Evolutionary conservation across 805 yeast species (phyloP).

Genomic region (Torulaspora maleeae): DNA sequence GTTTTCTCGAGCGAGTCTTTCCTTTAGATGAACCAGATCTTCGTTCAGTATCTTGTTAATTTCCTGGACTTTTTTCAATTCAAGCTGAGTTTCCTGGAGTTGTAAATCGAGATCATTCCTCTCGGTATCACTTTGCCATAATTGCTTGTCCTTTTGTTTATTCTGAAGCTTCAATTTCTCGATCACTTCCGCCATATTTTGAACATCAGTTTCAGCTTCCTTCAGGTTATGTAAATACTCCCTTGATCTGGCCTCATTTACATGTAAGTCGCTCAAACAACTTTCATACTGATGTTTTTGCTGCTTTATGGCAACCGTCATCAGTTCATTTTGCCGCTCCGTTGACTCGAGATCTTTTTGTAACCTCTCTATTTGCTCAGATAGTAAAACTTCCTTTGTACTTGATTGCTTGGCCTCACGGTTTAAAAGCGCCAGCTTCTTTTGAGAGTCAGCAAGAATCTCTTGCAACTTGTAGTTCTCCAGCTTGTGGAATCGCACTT

Average conservation of each 20-base stretch:
- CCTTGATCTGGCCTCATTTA: conserved; percentile 64
- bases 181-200: conserved; percentile 48
- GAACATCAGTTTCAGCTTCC: conserved; percentile 49
- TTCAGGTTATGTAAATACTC: conserved; percentile 48
- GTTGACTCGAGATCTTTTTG: conserved; percentile 56
- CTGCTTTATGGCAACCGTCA: conserved; percentile 50
- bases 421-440: conserved; percentile 41
- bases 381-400: conserved; percentile 36
- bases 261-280: conserved; percentile 65
- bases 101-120: conserved; percentile 50
- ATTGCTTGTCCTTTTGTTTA: conserved; percentile 48
- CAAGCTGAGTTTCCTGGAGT: conserved; percentile 52
- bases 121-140: conserved; percentile 51
- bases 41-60: conserved; percentile 50
- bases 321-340: conserved; percentile 50
- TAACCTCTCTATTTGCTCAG: conserved; percentile 42
- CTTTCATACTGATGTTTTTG: conserved; percentile 72
- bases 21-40: conserved; percentile 50
- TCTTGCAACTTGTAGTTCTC: conserved; percentile 45
- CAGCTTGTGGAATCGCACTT: conserved; percentile 26
- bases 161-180: conserved; percentile 50
- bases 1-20: conserved; percentile 39
- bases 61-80: conserved; percentile 46
- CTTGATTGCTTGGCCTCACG: conserved; percentile 40
- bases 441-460: conserved; percentile 45